Percentiles rank a stretch among this genome's conserved stretches.
Conservation (phyloP, 2,329 filamentous ascomycete genomes). For the Cryphonectria naterciae region DNA sequence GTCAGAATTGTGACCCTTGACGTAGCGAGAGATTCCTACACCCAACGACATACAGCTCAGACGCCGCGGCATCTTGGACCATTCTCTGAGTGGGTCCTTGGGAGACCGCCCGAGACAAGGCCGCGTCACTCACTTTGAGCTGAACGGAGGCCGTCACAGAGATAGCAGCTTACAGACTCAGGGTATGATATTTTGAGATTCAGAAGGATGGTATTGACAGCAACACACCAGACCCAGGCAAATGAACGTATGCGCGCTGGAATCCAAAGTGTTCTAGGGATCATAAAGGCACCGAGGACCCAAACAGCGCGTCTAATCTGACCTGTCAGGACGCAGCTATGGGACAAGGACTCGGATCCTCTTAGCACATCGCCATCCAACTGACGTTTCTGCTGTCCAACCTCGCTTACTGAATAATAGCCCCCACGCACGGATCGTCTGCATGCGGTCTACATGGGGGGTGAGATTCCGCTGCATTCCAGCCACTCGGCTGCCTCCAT, state of each 20-base stretch:
- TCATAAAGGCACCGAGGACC: not conserved
- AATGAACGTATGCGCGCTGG: not conserved
- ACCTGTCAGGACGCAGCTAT: slow-evolving; percentile 20
- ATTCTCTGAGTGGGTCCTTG: not conserved
- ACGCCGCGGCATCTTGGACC: not conserved
- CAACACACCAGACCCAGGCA: not conserved
- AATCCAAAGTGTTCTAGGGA: not conserved
- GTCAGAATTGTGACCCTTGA: not conserved
- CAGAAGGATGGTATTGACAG: not conserved
- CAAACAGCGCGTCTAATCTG: not conserved
- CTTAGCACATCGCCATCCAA: slow-evolving; percentile 22
- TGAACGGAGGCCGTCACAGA: not conserved
- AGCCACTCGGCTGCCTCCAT: slow-evolving; percentile 14
- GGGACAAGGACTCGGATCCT: slow-evolving; percentile 20
- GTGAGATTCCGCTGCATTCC: slow-evolving; percentile 18
- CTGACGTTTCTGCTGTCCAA: slow-evolving; percentile 15
- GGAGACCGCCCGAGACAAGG: not conserved
- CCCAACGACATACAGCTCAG: not conserved
- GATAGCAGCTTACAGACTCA: not conserved
- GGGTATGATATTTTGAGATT: slow-evolving; percentile 1
- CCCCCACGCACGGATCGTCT: slow-evolving; percentile 16
- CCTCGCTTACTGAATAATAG: slow-evolving; percentile 6
- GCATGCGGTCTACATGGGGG: not conserved
- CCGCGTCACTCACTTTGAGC: not conserved
- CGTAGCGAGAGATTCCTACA: not conserved